These are phyloP conservation scores for Trametes polyzona DNA, from an alignment of 1,284 basidiomycete species.

Conservation along the genomic window DNA sequence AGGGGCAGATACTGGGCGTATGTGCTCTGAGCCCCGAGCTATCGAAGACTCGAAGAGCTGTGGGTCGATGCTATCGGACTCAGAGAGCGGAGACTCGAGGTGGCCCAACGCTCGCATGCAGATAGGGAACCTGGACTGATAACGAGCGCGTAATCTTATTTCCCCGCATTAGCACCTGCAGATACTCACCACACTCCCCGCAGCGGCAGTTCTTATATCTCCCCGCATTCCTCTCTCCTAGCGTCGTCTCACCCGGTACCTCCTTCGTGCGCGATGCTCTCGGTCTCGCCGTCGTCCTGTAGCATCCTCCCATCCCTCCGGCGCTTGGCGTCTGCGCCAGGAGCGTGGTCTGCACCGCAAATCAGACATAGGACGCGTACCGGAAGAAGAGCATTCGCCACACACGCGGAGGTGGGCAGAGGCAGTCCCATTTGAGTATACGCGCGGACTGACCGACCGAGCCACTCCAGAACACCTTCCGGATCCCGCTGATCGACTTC, in stretches of 20 bases:
- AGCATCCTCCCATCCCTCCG: constrained; percentile 10
- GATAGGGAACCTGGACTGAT: too few species aligned
- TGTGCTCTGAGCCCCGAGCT: too few species aligned
- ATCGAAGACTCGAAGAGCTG: too few species aligned
- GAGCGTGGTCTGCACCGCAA: background rate
- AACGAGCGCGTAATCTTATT: constrained; percentile 4
- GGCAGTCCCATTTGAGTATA: background rate
- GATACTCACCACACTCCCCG: background rate
- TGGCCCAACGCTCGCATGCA: constrained; percentile 3
- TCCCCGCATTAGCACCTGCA: background rate
- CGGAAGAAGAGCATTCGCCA: constrained; percentile 18
- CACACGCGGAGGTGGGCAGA: constrained; percentile 23
- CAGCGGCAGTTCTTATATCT: background rate
- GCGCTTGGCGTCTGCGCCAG: background rate
- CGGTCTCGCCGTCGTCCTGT: background rate
- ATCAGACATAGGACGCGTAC: background rate
- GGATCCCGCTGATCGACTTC: constrained; percentile 81
- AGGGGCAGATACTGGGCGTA: too few species aligned
- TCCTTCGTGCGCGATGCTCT: background rate
- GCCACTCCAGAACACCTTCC: constrained; percentile 26
- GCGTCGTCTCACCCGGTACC: background rate
- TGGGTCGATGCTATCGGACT: background rate
- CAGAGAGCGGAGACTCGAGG: background rate
- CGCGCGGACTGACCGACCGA: background rate
- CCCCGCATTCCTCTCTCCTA: background rate